Conservation (phyloP, 75 land plant genomes). For the Pinus taeda region DNA sequence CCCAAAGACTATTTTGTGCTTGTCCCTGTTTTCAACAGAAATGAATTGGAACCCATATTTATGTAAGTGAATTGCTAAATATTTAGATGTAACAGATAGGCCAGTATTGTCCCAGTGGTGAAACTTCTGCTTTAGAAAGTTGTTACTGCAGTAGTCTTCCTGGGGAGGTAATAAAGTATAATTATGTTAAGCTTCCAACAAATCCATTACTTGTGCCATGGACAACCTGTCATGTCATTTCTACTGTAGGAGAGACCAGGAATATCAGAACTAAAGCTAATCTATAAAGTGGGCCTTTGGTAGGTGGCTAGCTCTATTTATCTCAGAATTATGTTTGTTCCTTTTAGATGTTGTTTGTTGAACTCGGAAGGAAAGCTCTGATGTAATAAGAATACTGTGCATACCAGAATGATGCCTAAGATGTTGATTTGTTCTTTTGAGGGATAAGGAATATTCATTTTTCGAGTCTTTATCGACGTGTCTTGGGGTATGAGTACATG, state of each 20-base stretch:
- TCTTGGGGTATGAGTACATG: no score
- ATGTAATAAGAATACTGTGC: background rate
- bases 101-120: no score
- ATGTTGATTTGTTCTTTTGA: background rate
- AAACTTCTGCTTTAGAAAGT: no score
- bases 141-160: no score
- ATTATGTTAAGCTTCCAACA: background rate
- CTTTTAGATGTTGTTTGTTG: background rate
- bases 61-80: no score
- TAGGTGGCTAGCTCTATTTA: background rate
- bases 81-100: no score
- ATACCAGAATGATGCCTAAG: background rate
- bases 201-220: background rate
- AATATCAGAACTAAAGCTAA: background rate
- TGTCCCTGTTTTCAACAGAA: no score
- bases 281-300: background rate
- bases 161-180: background rate
- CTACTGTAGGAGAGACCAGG: background rate
- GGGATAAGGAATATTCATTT: background rate
- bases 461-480: background rate
- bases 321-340: background rate
- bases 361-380: background rate
- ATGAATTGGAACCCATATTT: no score
- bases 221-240: background rate
- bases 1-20: no score